Conservation (phyloP, 2,329 filamentous ascomycete species). For the Alternaria sp. region DNA sequence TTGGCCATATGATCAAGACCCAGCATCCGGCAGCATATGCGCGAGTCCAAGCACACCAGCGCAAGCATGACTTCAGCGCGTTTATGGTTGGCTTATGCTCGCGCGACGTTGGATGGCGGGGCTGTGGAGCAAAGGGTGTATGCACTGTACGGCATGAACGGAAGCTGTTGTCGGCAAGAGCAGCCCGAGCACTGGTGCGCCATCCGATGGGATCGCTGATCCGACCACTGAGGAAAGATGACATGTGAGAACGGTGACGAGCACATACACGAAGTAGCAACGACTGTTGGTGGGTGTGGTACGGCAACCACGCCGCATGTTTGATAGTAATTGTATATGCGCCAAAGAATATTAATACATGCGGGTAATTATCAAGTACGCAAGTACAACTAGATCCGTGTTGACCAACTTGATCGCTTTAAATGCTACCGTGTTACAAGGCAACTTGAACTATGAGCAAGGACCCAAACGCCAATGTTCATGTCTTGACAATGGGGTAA, state of each 20-base stretch:
- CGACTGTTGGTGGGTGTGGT: neutral
- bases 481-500: neutral
- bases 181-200: slow-evolving; percentile 24
- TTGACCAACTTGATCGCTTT: slow-evolving; percentile 6
- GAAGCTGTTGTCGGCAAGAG: slow-evolving; percentile 27
- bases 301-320: neutral
- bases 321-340: neutral
- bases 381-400: neutral
- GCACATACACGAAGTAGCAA: neutral
- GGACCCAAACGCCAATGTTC: slow-evolving; percentile 17
- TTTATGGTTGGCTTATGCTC: neutral
- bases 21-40: slow-evolving; percentile 12
- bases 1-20: slow-evolving; percentile 4
- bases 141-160: slow-evolving; percentile 14
- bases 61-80: slow-evolving; percentile 1
- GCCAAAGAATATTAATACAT: neutral
- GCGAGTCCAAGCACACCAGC: slow-evolving; percentile 8
- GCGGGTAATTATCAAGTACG: neutral
- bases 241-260: neutral
- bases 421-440: slow-evolving; percentile 13
- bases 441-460: slow-evolving; percentile 10
- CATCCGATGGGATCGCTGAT: slow-evolving; percentile 25
- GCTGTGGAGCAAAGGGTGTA: slow-evolving; percentile 20
- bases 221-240: slow-evolving; percentile 18
- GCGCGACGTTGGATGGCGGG: slow-evolving; percentile 20